A percentile compares a stretch with the other conserved stretches of the same genome.
phyloP scores from a whole-genome alignment of 768 basidiomycete species.

The Suillus fuscotomentosus region DNA sequence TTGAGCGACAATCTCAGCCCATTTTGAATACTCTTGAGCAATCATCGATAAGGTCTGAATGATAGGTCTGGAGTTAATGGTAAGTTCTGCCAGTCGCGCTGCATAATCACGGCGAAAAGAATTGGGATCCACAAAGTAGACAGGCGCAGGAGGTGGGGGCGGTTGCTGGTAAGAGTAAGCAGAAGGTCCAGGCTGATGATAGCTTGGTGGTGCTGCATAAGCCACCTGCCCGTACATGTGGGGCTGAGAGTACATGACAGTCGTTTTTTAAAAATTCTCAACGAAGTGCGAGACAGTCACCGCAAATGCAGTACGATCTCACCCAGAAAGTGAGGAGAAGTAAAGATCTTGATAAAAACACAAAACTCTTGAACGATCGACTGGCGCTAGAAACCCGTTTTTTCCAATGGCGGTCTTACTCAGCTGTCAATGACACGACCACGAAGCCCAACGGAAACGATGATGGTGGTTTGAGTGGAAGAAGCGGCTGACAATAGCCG shows the following conservation, averaged over 20 bases:
- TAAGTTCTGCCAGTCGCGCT: slow-evolving; percentile 73
- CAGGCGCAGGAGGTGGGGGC: slow-evolving; percentile 39
- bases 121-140: slow-evolving; percentile 60
- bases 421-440: slow-evolving; percentile 43
- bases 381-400: slow-evolving; percentile 33
- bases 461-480: slow-evolving; percentile 48
- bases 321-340: slow-evolving; percentile 36
- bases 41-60: slow-evolving; percentile 92
- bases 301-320: slow-evolving; percentile 31
- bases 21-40: slow-evolving; percentile 83
- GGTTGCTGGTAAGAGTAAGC: slow-evolving; percentile 49
- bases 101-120: slow-evolving; percentile 79
- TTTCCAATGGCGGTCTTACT: slow-evolving; percentile 44
- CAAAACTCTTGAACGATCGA: slow-evolving; percentile 31
- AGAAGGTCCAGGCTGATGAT: slow-evolving; percentile 41
- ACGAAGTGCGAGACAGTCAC: slow-evolving; percentile 5
- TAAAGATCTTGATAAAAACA: slow-evolving; percentile 30
- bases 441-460: slow-evolving; percentile 33
- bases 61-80: slow-evolving; percentile 91
- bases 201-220: slow-evolving; percentile 47
- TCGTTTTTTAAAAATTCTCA: slow-evolving; percentile 1
- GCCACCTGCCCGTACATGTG: slow-evolving; percentile 56
- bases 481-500: slow-evolving; percentile 29
- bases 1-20: slow-evolving; percentile 75
- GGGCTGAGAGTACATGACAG: slow-evolving; percentile 55